These are phyloP conservation scores for Scleroderma bovista DNA, from an alignment of 768 basidiomycete genomes.

Conservation along the genomic window DNA sequence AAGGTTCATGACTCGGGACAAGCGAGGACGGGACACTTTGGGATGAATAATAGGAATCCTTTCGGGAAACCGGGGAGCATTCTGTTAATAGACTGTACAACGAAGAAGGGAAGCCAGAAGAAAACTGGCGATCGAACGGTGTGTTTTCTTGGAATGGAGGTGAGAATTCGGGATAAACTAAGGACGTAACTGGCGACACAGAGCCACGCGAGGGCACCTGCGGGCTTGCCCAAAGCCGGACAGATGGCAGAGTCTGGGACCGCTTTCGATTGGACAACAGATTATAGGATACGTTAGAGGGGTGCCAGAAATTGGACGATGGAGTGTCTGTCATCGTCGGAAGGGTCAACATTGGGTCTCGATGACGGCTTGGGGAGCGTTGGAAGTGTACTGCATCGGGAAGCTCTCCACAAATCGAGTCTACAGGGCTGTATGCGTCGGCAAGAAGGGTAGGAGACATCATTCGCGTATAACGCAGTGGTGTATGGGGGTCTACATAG, in stretches of 20 bases:
- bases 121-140: slow-evolving; percentile 27
- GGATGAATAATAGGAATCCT: slow-evolving; percentile 3
- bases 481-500: no score
- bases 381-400: slow-evolving; percentile 6
- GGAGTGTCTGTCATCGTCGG: no score
- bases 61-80: slow-evolving; percentile 20
- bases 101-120: slow-evolving; percentile 11
- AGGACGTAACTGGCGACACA: slow-evolving; percentile 21
- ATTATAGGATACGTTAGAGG: no score
- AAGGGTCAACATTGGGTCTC: not conserved
- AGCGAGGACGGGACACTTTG: not conserved
- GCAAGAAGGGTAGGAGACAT: slow-evolving; percentile 1
- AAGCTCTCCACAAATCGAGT: slow-evolving; percentile 7
- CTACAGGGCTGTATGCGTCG: not conserved
- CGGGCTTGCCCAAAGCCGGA: not conserved
- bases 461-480: not conserved
- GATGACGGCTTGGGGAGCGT: slow-evolving; percentile 5
- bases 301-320: no score
- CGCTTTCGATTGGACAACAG: no score
- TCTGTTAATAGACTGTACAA: slow-evolving; percentile 14
- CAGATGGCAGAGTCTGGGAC: slow-evolving; percentile 10
- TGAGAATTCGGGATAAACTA: slow-evolving; percentile 21
- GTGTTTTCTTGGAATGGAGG: slow-evolving; percentile 24
- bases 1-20: not conserved
- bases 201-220: no score